Evolutionary conservation across 164 flowering plant genomes (phyloP).

Genomic region (Magnolia officinalis): DNA sequence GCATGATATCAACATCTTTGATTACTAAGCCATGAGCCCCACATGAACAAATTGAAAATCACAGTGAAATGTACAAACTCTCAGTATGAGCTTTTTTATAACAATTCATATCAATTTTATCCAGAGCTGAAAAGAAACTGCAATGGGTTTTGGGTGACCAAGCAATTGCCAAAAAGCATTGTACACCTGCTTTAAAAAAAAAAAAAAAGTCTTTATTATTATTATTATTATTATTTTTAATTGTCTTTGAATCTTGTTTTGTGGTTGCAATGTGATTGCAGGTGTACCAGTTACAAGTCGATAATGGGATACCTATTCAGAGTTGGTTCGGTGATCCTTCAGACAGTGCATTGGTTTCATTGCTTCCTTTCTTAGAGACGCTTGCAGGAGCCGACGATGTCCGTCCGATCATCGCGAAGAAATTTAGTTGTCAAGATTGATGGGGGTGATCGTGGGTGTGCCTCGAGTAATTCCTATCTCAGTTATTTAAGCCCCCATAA

Average conservation of each 20-base stretch:
- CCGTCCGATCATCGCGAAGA: constrained; percentile 82
- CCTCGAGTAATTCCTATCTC: neutral
- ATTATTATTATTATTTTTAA: neutral
- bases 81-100: too few relatives aligned
- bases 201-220: too few relatives aligned
- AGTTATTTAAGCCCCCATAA: neutral
- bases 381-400: constrained; percentile 77
- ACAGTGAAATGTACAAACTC: too few relatives aligned
- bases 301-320: constrained; percentile 84
- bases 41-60: too few relatives aligned
- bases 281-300: constrained; percentile 86
- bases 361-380: constrained; percentile 69
- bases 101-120: too few relatives aligned
- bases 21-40: too few relatives aligned
- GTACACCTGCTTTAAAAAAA: too few relatives aligned
- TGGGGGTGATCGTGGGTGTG: neutral
- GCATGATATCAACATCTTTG: too few relatives aligned
- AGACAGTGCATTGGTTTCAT: constrained; percentile 51
- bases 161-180: neutral
- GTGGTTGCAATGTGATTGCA: constrained; percentile 32
- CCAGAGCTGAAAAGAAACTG: too few relatives aligned
- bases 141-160: neutral
- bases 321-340: constrained; percentile 86
- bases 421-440: constrained; percentile 25
- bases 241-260: neutral